Evolutionary conservation across 352 stramenopile species (phyloP).

Genomic region (Phytopythium sindhum): DNA sequence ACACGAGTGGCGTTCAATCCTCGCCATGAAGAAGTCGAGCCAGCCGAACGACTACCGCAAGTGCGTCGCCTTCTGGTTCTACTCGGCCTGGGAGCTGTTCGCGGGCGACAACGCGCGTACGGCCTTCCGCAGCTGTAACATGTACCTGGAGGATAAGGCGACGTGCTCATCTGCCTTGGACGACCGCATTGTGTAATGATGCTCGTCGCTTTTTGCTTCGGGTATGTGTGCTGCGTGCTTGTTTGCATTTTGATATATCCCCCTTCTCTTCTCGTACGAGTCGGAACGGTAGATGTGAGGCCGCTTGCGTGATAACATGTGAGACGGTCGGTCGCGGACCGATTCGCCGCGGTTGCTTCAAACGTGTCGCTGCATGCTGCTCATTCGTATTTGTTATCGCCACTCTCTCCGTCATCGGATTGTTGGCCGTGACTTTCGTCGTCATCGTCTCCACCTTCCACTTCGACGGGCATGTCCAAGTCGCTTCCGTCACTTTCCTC

Average conservation of each 20-base stretch:
- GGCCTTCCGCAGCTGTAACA: constrained; percentile 81
- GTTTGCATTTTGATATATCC: constrained; percentile 8
- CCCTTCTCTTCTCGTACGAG: not conserved
- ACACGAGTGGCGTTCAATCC: constrained; percentile 74
- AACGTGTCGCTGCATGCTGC: not conserved
- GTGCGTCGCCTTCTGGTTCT: constrained; percentile 87
- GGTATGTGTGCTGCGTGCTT: not conserved
- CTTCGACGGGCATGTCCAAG: constrained; percentile 32
- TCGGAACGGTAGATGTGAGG: not conserved
- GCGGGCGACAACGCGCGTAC: constrained; percentile 67
- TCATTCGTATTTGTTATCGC: constrained; percentile 12
- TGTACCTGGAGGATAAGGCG: constrained; percentile 77
- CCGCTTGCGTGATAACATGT: not conserved
- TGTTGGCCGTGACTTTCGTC: not conserved
- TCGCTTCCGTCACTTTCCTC: constrained; percentile 27
- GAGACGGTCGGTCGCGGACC: not conserved
- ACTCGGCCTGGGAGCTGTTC: constrained; percentile 82
- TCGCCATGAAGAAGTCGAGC: constrained; percentile 77
- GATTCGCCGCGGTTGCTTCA: not conserved
- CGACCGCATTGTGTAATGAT: constrained; percentile 5
- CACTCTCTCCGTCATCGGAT: constrained; percentile 9
- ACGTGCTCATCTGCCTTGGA: constrained; percentile 22
- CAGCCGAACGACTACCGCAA: constrained; percentile 87
- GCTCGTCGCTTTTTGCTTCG: not conserved
- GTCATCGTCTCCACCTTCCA: constrained; percentile 8